Evolutionary conservation across 208 protist genomes (phyloP), one percentile per base, ranked within the genome.

Genomic region (Leishmania lainsoni): DNA sequence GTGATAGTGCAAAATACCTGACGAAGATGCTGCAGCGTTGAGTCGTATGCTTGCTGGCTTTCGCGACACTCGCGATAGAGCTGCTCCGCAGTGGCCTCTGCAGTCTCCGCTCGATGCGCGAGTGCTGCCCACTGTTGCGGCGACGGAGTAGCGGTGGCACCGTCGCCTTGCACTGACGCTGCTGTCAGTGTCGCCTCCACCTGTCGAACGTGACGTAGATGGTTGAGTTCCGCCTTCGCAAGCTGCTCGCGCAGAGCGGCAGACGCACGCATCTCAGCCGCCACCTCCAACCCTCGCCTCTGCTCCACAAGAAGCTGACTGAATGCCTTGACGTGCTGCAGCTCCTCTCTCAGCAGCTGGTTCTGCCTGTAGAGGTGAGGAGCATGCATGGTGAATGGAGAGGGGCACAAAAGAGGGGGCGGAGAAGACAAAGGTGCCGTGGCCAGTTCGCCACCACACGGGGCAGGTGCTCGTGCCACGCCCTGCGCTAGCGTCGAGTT

Each of bases 261-360:
- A 29, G 76, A 71, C 8, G 76, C 76, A 22, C 77, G 70, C 81
- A 80, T 84, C 76, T 84, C 81, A 3, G 77, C 72, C 32, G 81
- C 76, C 20, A 73, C 81, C 32, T 71, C 76, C 3, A 73, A 48
- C 14, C 72, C 81, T 20, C 81, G 77, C 73, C 92, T 83, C 70
- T 93, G 90, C n/a, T 79, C 78, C 32, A 93, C 71, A 16, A 85
- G 82, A 17, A 90, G 79, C 59, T 83, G 86, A 5, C 82, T 82
- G 32, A 89, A 76, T 1, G 87, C 82, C 66, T 84, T 82, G 45
- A 89, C 83, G 66, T 92, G 78, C 29, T 85, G 75, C 45, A 91
- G 75, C 79, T 92, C 88, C 54, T 81, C 85, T 5, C 69, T 68
- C 51, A 94, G 70, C 45, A 85, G 81, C 49, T 59, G 77, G n/a